Percentiles rank a stretch among this genome's conserved stretches.
phyloP scores from a whole-genome alignment of 345 rosid species.

The Syzygium oleosum region DNA sequence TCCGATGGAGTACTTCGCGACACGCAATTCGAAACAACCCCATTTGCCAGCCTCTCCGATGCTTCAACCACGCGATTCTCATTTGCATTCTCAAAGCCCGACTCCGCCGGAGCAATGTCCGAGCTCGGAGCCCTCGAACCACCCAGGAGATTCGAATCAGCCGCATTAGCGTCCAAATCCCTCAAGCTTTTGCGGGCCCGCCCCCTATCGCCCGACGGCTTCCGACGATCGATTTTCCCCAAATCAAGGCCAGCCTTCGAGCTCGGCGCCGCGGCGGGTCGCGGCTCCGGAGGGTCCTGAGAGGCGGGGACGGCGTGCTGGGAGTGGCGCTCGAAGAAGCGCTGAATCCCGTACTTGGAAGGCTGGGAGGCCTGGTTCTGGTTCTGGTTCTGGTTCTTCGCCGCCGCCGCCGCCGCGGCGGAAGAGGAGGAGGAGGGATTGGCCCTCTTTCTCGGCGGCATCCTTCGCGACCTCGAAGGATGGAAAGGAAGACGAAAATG shows the following conservation, averaged over 20 bases:
- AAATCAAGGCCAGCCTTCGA: neutral
- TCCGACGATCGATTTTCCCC: neutral
- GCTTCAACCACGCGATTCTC: neutral
- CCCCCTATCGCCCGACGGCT: neutral
- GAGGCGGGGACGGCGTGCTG: conserved; percentile 28
- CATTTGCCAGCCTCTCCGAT: neutral
- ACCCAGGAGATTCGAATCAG: neutral
- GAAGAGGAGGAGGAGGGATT: neutral
- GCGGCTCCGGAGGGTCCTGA: conserved; percentile 4
- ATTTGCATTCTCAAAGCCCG: neutral
- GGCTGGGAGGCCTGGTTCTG: conserved; percentile 35
- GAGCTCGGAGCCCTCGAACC: neutral
- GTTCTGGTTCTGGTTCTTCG: conserved; percentile 14
- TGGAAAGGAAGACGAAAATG: neutral
- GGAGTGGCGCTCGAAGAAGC: conserved; percentile 69
- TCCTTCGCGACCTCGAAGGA: neutral
- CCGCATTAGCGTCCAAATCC: neutral
- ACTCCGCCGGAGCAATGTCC: neutral
- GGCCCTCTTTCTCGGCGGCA: conserved; percentile 1
- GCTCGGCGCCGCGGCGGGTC: neutral
- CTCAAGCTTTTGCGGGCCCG: neutral
- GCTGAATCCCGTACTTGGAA: conserved; percentile 67
- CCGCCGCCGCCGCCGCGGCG: conserved; percentile 2
- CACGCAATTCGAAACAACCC: neutral
- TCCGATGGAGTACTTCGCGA: conserved; percentile 9